Conservation (phyloP, 2,329 filamentous ascomycete genomes). For the Zymoseptoria tritici region DNA sequence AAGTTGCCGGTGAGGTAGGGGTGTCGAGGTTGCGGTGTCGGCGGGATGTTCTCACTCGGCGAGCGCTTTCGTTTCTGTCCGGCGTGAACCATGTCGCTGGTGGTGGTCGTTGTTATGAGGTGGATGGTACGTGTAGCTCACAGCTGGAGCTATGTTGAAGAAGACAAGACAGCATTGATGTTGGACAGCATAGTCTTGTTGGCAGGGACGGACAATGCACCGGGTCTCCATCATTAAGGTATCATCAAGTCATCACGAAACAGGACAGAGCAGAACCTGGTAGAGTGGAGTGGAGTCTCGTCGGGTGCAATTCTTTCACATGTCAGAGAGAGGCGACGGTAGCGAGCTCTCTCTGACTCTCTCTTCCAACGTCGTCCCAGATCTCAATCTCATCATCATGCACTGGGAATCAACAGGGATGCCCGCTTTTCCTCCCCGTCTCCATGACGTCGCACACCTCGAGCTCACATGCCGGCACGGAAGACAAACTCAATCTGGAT, state of each 20-base stretch:
- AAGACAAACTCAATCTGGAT: too few relatives aligned
- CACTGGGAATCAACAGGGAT: too few relatives aligned
- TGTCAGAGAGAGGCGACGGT: background rate
- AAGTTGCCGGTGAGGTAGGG: slow-evolving; percentile 59
- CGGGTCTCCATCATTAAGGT: background rate
- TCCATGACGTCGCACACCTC: too few relatives aligned
- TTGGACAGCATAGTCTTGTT: background rate
- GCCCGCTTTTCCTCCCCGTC: too few relatives aligned
- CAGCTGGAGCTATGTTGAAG: background rate
- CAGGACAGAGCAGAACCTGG: background rate
- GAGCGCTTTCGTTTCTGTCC: slow-evolving; percentile 27
- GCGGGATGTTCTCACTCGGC: slow-evolving; percentile 20
- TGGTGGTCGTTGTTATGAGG: background rate
- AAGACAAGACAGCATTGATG: background rate
- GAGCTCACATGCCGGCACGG: too few relatives aligned
- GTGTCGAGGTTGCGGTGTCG: slow-evolving; percentile 31
- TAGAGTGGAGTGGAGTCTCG: background rate
- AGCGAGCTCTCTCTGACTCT: background rate
- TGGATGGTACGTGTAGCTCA: background rate
- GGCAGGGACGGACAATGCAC: background rate
- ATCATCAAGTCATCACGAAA: background rate
- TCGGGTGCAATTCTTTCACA: background rate
- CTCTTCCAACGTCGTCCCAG: too few relatives aligned
- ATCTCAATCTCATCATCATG: too few relatives aligned
- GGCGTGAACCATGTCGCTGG: background rate